These are phyloP conservation scores for Fusarium decemcellulare DNA, from an alignment of 2,329 filamentous ascomycete genomes.

Conservation along the genomic window DNA sequence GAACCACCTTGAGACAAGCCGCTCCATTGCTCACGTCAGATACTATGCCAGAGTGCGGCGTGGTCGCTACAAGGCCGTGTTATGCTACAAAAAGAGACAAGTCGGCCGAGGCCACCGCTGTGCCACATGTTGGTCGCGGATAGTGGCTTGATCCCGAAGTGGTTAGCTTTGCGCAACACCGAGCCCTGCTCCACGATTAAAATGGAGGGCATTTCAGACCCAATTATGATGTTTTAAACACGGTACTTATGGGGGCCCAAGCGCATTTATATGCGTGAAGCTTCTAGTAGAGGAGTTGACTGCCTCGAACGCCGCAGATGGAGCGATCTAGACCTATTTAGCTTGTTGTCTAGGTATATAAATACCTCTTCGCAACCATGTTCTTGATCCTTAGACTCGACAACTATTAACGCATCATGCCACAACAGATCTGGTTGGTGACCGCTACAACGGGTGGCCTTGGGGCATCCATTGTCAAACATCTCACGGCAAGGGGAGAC, in stretches of 20 bases:
- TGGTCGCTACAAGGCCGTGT: too few relatives aligned
- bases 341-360: neutral
- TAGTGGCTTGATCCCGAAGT: neutral
- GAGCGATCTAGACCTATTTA: too few relatives aligned
- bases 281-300: too few relatives aligned
- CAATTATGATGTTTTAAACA: neutral
- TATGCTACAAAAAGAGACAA: too few relatives aligned
- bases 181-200: neutral
- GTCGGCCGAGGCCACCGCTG: too few relatives aligned
- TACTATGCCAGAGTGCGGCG: too few relatives aligned
- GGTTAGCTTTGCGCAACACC: conserved; percentile 3
- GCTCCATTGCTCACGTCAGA: too few relatives aligned
- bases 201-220: neutral
- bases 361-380: neutral
- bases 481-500: conserved; percentile 46
- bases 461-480: conserved; percentile 41
- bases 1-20: too few relatives aligned
- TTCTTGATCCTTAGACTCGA: neutral
- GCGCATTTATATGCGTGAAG: neutral
- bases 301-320: too few relatives aligned
- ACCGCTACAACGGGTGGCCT: conserved; percentile 51
- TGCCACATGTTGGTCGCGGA: too few relatives aligned
- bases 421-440: conserved; percentile 48
- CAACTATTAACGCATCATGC: neutral
- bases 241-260: neutral